Evolutionary conservation across 2,329 filamentous ascomycete species (phyloP).

Genomic region (Bipolaris bicolor): DNA sequence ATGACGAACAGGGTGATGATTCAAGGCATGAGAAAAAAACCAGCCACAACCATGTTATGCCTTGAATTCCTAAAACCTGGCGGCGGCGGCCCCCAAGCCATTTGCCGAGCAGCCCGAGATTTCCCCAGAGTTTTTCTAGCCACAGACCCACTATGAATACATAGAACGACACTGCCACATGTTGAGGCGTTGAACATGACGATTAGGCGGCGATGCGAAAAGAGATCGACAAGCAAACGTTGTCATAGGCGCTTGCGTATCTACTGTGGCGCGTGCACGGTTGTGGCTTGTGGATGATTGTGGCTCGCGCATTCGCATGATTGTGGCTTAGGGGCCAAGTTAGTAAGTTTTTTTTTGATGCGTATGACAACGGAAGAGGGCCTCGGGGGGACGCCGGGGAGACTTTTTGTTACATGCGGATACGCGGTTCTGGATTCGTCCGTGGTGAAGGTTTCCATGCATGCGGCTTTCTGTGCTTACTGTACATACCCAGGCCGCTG

Average conservation of each 20-base stretch:
- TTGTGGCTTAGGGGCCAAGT: conserved; percentile 7
- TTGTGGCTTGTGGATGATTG: conserved; percentile 11
- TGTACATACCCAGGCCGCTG: background rate
- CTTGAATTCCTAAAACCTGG: background rate
- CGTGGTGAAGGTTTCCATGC: background rate
- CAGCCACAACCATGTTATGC: too few species aligned
- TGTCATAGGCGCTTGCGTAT: conserved; percentile 17
- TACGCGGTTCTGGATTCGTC: background rate
- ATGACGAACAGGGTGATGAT: too few species aligned
- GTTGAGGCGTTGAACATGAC: conserved; percentile 11
- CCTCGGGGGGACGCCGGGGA: background rate
- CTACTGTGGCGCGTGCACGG: conserved; percentile 10
- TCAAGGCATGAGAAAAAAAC: too few species aligned
- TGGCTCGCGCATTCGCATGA: conserved; percentile 12
- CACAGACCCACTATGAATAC: conserved; percentile 5
- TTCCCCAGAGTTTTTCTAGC: conserved; percentile 6
- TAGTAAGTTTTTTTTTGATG: background rate
- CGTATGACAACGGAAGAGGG: background rate
- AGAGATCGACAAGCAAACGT: conserved; percentile 1
- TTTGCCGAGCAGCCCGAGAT: background rate
- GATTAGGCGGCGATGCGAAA: background rate
- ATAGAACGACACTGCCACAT: conserved; percentile 4
- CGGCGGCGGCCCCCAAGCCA: background rate
- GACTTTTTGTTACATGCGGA: too few species aligned
- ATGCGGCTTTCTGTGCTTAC: background rate